Evolutionary conservation across 352 stramenopile genomes (phyloP), one percentile per base, ranked within the genome.

Genomic region (Phytopythium sindhum): DNA sequence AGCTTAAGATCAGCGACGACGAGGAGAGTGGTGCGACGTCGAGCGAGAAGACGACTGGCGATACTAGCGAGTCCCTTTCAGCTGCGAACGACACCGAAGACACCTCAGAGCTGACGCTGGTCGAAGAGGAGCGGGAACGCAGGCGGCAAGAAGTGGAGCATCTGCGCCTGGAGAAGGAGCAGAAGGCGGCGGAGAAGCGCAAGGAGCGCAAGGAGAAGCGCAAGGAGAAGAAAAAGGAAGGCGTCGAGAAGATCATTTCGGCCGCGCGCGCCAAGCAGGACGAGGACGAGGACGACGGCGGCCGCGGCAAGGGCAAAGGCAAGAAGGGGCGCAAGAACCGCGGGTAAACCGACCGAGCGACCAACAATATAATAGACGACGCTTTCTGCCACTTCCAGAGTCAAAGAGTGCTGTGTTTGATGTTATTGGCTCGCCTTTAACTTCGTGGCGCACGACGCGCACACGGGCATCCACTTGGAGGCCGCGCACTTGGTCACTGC

Each of bases 391-490:
- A 52, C 29, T 21, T 54, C 17, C 37, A 63, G 42, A 39, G 41
- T 28, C 23, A 65, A 57, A 66, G 26, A 29, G 54, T 60, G 37
- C 21, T 42, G 15, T 57, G 26, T 29, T 11, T 51, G 33, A 37
- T 62, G 53, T 57, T 59, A 67, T 42, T 73, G 68, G 58, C 65
- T 80, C 61, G 57, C 52, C 61, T 86, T 90, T 24, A 94, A 65
- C 10, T 63, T 50, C 28, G 59, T 66, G 23, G 78, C 84, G 42
- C 86, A 95, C 8, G 70, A 69, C 7, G 64, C 61, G 66, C 86
- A 95, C 31, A 95, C 84, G 23, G 84, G 86, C 86, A 95, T 92
- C 86, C 84, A 93, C 65, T 95, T 95, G 26, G 86, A 92, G 7
- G 86, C 86, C 28, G 84, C 65, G 61, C 86, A 95, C 53, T 95